Base-by-base conservation (phyloP, 1,284 basidiomycete genomes). In the Anthracocystis panici-leucophaei region DNA sequence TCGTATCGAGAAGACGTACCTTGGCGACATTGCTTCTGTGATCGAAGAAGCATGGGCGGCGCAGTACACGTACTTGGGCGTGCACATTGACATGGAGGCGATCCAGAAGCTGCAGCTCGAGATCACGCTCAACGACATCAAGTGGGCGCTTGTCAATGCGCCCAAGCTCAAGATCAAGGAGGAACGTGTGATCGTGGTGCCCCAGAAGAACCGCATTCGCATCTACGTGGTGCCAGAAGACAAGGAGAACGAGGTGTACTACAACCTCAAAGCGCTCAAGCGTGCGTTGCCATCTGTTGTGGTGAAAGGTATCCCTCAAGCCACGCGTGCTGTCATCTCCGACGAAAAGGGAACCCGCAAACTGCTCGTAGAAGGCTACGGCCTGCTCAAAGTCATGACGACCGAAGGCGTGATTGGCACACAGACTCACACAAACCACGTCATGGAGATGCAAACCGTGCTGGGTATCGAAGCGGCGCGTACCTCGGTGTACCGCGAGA, bases 391-490 rank as follows among this genome's bases (percentile, higher is more conserved):
- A 82, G 96, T 97, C 81, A 99, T 99, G 97, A 92, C 90, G 25
- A 97, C 95, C 0, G 95, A 97, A 87, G 96, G 95, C 81, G 94
- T 99, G 60, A 88, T 97, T 60, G 96, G 96, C 42, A 91, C 93
- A 81, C 89, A 92, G 74, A 97, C 97, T 8, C 92, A 93, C 23
- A 96, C 95, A 4, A 99, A 99, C 85, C 96, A 99, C 86, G 92
- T 99, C 53, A 97, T 98, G 86, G 97, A 99, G 86, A 93, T 95
- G 35, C 91, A 92, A 38, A 90, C 93, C 81, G 95, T 99, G 11
- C 89, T 99, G 11, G 97, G 97, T 51, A 99, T 99, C 75, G 97
- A 99, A 85, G 96, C 97, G 2, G 96, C 97, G 8, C 90, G 97
- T 69, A 89, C 90, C 66, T 97, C 95, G 5, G 97, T 99, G 85